Evolutionary conservation across 139 green algal genomes (phyloP).

Genomic region (Nannochloris sp.): DNA sequence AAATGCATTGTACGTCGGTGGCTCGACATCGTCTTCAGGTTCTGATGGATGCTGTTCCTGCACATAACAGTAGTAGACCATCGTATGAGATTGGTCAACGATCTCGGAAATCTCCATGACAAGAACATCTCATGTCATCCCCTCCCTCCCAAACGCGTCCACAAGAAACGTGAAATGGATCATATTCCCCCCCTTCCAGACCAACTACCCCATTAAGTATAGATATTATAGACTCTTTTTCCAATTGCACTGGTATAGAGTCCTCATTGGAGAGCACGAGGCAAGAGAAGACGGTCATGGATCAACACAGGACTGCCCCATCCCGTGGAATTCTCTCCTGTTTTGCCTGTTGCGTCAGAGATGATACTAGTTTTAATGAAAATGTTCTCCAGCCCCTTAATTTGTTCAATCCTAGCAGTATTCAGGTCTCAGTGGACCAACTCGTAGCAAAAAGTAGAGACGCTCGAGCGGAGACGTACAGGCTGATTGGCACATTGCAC

Average conservation of each 20-base stretch:
- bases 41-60: no score
- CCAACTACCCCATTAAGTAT: no score
- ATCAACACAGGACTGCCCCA: no score
- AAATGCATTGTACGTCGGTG: neutral
- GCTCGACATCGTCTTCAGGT: neutral
- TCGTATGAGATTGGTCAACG: neutral
- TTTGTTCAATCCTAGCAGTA: conserved; percentile 27
- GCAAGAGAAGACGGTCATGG: no score
- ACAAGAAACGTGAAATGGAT: neutral
- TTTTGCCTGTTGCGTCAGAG: neutral
- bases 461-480: conserved; percentile 26
- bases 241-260: neutral
- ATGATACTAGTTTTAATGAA: neutral
- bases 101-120: neutral
- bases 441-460: conserved; percentile 29
- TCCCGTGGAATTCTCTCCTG: neutral
- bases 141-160: neutral
- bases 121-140: neutral
- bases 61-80: neutral
- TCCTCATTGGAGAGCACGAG: neutral
- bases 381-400: conserved; percentile 40
- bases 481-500: conserved; percentile 36
- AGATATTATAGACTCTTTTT: neutral
- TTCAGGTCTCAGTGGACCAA: conserved; percentile 12
- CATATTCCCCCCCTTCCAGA: no score